phyloP scores from a whole-genome alignment of 352 stramenopile species.

The Aphanomyces invadans region DNA sequence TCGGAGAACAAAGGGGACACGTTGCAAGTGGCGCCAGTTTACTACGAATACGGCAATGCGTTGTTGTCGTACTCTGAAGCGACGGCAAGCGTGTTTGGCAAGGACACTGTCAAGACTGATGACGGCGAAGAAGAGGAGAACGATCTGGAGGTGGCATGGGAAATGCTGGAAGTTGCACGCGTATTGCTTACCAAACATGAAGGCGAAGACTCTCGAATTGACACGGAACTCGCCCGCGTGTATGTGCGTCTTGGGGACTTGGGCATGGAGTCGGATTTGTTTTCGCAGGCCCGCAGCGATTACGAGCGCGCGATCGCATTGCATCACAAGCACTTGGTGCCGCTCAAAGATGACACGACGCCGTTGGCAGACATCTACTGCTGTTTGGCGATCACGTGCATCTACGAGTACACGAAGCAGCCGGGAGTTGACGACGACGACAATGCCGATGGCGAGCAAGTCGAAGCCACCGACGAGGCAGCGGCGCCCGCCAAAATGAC shows the following conservation, averaged over 20 bases:
- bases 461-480: slow-evolving; percentile 20
- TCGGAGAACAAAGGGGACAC: slow-evolving; percentile 60
- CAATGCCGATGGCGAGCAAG: slow-evolving; percentile 7
- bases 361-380: slow-evolving; percentile 74
- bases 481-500: slow-evolving; percentile 22
- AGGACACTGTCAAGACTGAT: slow-evolving; percentile 14
- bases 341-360: slow-evolving; percentile 64
- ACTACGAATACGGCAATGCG: slow-evolving; percentile 80
- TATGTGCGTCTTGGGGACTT: slow-evolving; percentile 75
- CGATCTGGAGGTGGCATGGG: slow-evolving; percentile 78
- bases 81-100: slow-evolving; percentile 17
- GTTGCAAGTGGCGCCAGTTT: slow-evolving; percentile 55
- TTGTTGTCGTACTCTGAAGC: slow-evolving; percentile 61
- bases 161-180: slow-evolving; percentile 78
- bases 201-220: slow-evolving; percentile 47
- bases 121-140: slow-evolving; percentile 48
- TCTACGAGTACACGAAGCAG: slow-evolving; percentile 54
- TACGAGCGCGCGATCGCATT: slow-evolving; percentile 73
- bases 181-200: slow-evolving; percentile 73
- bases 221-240: slow-evolving; percentile 70
- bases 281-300: slow-evolving; percentile 60
- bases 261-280: slow-evolving; percentile 74
- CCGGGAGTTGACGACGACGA: slow-evolving; percentile 3
- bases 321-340: slow-evolving; percentile 57
- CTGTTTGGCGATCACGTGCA: slow-evolving; percentile 75